Conservation (phyloP, 495 filamentous ascomycete genomes). For the Pseudomonodictys pantanalensis region DNA sequence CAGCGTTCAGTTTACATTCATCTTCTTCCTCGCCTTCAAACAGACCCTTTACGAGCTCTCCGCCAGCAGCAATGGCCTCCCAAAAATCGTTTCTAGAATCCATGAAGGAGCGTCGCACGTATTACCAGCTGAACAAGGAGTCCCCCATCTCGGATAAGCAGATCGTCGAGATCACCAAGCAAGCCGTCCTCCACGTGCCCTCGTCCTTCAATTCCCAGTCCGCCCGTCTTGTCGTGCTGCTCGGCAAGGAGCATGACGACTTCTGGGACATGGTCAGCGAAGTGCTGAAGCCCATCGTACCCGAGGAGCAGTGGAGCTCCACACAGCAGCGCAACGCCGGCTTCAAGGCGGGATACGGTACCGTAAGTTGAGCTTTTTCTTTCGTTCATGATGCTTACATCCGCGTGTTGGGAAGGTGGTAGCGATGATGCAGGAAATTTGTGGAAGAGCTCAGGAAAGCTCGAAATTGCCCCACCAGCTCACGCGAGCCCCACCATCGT, state of each 20-base stretch:
- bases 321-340: slow-evolving; percentile 50
- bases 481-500: slow-evolving; percentile 5
- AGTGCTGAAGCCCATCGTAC: slow-evolving; percentile 56
- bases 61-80: slow-evolving; percentile 28
- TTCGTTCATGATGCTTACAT: neutral
- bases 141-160: slow-evolving; percentile 51
- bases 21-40: neutral
- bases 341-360: slow-evolving; percentile 58
- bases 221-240: slow-evolving; percentile 59
- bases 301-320: slow-evolving; percentile 50
- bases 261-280: slow-evolving; percentile 59
- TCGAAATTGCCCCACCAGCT: neutral
- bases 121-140: slow-evolving; percentile 59
- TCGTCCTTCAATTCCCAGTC: slow-evolving; percentile 66
- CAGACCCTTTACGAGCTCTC: slow-evolving; percentile 5
- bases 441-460: neutral
- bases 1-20: neutral
- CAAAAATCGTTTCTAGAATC: slow-evolving; percentile 49
- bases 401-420: neutral
- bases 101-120: slow-evolving; percentile 55
- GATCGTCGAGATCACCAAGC: slow-evolving; percentile 56
- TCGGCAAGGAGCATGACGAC: slow-evolving; percentile 62
- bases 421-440: neutral
- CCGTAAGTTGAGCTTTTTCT: slow-evolving; percentile 44
- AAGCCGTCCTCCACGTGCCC: slow-evolving; percentile 55